Percentiles rank a stretch among this genome's conserved stretches.
These are phyloP conservation scores for Solanum pennellii DNA, from an alignment of 257 asterid genomes.

Conservation along the genomic window DNA sequence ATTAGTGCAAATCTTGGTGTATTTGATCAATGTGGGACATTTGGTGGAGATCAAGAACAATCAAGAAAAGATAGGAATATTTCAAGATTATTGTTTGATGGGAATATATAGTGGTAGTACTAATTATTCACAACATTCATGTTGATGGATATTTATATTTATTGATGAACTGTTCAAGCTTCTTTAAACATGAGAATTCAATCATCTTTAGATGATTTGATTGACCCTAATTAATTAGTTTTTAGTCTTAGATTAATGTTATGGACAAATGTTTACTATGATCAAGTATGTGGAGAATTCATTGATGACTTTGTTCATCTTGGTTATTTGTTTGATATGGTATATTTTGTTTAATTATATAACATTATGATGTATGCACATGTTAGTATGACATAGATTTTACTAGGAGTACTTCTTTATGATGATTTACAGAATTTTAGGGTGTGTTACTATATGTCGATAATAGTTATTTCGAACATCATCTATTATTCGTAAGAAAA, in stretches of 20 bases:
- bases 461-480: too few relatives aligned
- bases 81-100: neutral
- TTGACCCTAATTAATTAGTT: neutral
- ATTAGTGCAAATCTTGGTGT: neutral
- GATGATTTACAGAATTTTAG: neutral
- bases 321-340: neutral
- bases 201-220: neutral
- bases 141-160: neutral
- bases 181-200: neutral
- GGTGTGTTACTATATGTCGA: neutral
- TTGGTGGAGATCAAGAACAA: neutral
- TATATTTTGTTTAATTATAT: neutral
- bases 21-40: neutral
- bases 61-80: conserved; percentile 1
- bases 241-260: neutral
- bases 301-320: neutral
- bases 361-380: neutral
- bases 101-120: conserved; percentile 6
- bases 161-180: neutral
- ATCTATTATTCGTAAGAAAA: neutral
- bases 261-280: neutral
- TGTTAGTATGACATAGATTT: neutral
- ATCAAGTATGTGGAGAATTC: neutral
- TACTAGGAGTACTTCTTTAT: neutral
- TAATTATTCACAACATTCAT: neutral